Conservation (phyloP, 1,139 yeast genomes). For the Scheffersomyces parashehatae region DNA sequence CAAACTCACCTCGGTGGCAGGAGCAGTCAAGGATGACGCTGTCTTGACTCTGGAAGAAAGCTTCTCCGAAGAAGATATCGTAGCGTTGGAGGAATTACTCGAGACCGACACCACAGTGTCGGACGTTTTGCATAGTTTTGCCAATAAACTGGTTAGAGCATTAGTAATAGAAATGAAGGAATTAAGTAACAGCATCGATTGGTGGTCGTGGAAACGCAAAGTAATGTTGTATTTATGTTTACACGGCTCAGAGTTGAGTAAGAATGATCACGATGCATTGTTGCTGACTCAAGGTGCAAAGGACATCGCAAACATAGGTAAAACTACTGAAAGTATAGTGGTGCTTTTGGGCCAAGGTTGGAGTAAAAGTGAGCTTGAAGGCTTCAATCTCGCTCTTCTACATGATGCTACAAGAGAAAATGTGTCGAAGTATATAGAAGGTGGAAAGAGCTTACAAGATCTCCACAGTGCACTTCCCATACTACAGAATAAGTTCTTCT, state of each 20-base stretch:
- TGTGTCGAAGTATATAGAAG: neutral
- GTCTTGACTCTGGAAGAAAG: neutral
- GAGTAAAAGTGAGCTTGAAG: neutral
- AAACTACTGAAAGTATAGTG: neutral
- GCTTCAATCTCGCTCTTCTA: neutral
- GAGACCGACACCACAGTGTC: neutral
- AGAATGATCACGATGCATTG: neutral
- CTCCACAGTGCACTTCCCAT: neutral
- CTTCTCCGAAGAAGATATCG: constrained; percentile 1
- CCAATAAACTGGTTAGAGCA: neutral
- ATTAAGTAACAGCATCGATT: too few species aligned
- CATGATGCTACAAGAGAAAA: neutral
- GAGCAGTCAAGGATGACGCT: too few species aligned
- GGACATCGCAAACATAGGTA: neutral
- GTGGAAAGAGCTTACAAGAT: neutral
- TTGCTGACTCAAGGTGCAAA: neutral
- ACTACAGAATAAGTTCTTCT: neutral
- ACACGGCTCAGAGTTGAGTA: neutral
- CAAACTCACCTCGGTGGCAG: neutral
- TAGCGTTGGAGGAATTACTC: neutral
- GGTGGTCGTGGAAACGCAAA: neutral
- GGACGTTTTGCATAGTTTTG: neutral
- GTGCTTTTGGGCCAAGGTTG: neutral
- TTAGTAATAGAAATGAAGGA: too few species aligned
- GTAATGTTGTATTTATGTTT: neutral